These are phyloP conservation scores for Capsicum chinense DNA, from an alignment of 257 asterid species.

Conservation along the genomic window DNA sequence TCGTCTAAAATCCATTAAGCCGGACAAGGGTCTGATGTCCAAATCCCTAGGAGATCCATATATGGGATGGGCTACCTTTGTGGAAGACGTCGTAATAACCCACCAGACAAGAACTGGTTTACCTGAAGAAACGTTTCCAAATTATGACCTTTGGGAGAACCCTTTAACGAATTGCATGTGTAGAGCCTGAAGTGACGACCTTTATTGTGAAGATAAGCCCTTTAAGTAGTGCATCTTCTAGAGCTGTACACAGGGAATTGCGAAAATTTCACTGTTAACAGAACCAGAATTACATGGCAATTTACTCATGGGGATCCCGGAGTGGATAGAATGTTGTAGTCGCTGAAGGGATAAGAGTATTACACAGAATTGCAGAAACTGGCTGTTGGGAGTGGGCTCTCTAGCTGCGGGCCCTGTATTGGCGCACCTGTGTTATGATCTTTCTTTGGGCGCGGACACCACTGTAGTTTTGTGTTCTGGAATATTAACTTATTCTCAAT, in stretches of 20 bases:
- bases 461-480: slow-evolving; percentile 39
- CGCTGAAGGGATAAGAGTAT: slow-evolving; percentile 3
- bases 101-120: slow-evolving; percentile 93
- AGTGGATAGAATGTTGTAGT: slow-evolving; percentile 25
- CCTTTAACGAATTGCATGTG: slow-evolving; percentile 99
- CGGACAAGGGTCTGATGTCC: slow-evolving; percentile 96
- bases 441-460: neutral
- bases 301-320: neutral
- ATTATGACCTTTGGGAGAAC: slow-evolving; percentile 98
- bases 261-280: slow-evolving; percentile 1
- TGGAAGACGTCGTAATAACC: slow-evolving; percentile 80
- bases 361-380: slow-evolving; percentile 25
- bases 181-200: slow-evolving; percentile 56
- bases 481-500: slow-evolving; percentile 26
- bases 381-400: slow-evolving; percentile 25
- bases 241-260: slow-evolving; percentile 17
- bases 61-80: slow-evolving; percentile 98
- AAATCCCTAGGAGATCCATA: slow-evolving; percentile 98
- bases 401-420: slow-evolving; percentile 25
- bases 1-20: slow-evolving; percentile 86
- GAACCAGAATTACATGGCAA: slow-evolving; percentile 19
- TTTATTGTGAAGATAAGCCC: slow-evolving; percentile 24
- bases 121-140: slow-evolving; percentile 97
- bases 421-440: slow-evolving; percentile 4
- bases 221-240: slow-evolving; percentile 6